These are phyloP conservation scores for Colletotrichum sp. DNA, from an alignment of 2,329 filamentous ascomycete genomes.

Conservation along the genomic window DNA sequence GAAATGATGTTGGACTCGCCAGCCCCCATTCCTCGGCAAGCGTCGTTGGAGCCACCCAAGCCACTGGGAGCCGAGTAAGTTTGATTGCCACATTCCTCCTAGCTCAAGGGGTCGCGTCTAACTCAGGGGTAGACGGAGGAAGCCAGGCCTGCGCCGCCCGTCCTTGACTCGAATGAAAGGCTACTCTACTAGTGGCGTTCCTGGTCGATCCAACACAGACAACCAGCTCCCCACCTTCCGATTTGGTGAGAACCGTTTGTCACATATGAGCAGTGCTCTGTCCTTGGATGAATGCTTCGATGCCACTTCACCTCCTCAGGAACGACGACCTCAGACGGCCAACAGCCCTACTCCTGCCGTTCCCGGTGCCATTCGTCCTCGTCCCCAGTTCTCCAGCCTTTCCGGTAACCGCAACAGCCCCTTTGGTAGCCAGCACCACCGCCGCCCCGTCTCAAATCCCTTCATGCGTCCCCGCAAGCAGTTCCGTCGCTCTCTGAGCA, in stretches of 20 bases:
- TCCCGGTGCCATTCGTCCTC: constrained; percentile 65
- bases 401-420: constrained; percentile 73
- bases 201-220: constrained; percentile 65
- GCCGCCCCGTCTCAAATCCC: constrained; percentile 71
- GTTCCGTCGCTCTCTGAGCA: constrained; percentile 91
- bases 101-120: constrained; percentile 17
- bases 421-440: constrained; percentile 71
- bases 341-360: constrained; percentile 62
- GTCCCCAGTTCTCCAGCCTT: constrained; percentile 68
- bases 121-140: constrained; percentile 60
- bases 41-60: constrained; percentile 54
- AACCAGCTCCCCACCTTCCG: constrained; percentile 75
- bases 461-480: constrained; percentile 82
- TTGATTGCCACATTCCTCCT: background rate
- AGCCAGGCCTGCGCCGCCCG: constrained; percentile 73
- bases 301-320: constrained; percentile 74
- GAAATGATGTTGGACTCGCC: constrained; percentile 64
- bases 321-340: constrained; percentile 65
- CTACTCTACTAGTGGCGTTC: constrained; percentile 70
- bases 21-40: constrained; percentile 49
- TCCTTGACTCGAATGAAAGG: constrained; percentile 78
- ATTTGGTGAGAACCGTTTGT: constrained; percentile 54
- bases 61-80: constrained; percentile 59
- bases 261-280: constrained; percentile 53
- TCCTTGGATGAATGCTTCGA: constrained; percentile 82